A percentile compares a stretch with the other conserved stretches of the same genome.
phyloP scores from a whole-genome alignment of 2,329 filamentous ascomycete genomes.

The Aspergillus melleus region DNA sequence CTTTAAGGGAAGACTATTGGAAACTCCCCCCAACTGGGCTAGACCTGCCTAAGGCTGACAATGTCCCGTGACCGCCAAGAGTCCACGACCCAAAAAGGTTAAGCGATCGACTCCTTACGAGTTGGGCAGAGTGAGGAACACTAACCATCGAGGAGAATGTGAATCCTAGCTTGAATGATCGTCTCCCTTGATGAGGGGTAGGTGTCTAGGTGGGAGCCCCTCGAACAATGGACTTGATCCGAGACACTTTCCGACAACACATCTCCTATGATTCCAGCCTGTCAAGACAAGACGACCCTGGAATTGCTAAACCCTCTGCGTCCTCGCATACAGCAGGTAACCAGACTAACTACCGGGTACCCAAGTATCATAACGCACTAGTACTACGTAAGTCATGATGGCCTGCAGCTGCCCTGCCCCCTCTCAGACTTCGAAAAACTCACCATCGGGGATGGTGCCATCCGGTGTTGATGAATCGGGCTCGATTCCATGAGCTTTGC shows the following conservation, averaged over 20 bases:
- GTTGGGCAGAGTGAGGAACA: background rate
- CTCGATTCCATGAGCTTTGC: background rate
- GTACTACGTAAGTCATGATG: conserved; percentile 1
- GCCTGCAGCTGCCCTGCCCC: conserved; percentile 2
- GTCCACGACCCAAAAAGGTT: no score
- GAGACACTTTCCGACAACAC: background rate
- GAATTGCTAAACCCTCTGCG: background rate
- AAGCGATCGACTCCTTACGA: background rate
- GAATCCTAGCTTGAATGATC: background rate
- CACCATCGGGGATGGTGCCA: background rate
- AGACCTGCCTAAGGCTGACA: background rate
- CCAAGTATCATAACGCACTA: background rate
- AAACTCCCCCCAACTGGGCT: background rate
- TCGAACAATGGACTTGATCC: background rate
- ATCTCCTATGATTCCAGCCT: background rate
- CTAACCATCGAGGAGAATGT: background rate
- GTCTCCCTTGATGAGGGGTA: background rate
- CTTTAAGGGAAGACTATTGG: background rate
- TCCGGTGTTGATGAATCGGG: background rate
- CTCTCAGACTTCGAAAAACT: background rate
- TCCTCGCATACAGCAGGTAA: background rate
- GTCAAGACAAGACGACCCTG: background rate
- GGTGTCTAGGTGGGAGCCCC: background rate
- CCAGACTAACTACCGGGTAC: no score
- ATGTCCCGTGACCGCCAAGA: background rate